These are phyloP conservation scores for Parathielavia appendiculata DNA, from an alignment of 495 filamentous ascomycete genomes.

Conservation along the genomic window DNA sequence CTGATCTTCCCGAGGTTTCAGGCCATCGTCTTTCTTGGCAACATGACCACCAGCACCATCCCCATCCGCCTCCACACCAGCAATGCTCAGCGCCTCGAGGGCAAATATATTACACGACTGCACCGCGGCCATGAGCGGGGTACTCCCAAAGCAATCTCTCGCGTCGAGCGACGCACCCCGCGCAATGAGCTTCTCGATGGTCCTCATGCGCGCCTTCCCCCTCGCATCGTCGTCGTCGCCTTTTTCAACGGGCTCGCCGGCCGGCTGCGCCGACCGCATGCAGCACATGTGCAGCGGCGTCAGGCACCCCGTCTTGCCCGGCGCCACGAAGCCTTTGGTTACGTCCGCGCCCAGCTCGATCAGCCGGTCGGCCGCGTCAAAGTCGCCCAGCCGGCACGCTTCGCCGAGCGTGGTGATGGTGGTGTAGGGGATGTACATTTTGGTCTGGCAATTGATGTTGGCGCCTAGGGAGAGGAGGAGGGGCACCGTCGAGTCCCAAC, in stretches of 20 bases:
- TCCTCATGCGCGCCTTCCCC: conserved; percentile 14
- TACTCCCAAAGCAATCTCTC: conserved; percentile 28
- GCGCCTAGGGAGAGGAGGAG: conserved; percentile 32
- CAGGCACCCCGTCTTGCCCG: conserved; percentile 15
- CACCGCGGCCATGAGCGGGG: conserved; percentile 30
- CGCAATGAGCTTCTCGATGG: conserved; percentile 30
- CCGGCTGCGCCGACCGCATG: conserved; percentile 25
- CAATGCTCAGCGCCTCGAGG: conserved; percentile 21
- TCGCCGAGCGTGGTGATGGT: conserved; percentile 36
- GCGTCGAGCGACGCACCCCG: conserved; percentile 29
- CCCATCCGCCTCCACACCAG: conserved; percentile 11
- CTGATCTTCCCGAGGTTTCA: background rate
- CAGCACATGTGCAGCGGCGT: conserved; percentile 33
- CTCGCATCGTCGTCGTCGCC: conserved; percentile 11
- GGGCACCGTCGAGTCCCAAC: conserved; percentile 30
- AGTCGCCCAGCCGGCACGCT: conserved; percentile 33
- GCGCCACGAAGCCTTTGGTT: conserved; percentile 25
- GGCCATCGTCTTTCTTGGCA: background rate
- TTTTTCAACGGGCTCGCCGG: background rate
- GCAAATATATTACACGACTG: conserved; percentile 21
- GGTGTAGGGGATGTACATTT: conserved; percentile 33
- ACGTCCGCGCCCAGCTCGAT: conserved; percentile 33
- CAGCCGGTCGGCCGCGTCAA: conserved; percentile 29
- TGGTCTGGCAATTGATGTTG: conserved; percentile 30
- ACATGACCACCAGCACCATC: background rate